phyloP scores from a whole-genome alignment of 2,329 filamentous ascomycete genomes.

The Neobulgaria alba region DNA sequence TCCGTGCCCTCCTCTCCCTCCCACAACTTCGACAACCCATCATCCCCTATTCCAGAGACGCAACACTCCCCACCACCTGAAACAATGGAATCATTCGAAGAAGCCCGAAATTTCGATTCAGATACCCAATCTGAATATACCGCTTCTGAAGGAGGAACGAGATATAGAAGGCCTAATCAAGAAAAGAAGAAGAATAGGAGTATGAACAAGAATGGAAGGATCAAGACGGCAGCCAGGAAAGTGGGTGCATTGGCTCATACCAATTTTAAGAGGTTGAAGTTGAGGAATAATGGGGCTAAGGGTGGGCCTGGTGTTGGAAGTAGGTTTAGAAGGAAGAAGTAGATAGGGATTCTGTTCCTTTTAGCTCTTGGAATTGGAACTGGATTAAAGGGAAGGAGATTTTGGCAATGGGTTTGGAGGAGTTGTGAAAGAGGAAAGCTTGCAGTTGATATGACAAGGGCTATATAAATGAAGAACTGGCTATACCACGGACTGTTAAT shows the following conservation, averaged over 20 bases:
- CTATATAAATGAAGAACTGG: too few species aligned
- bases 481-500: too few species aligned
- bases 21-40: constrained; percentile 25
- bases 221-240: constrained; percentile 48
- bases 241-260: constrained; percentile 56
- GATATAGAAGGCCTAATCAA: constrained; percentile 26
- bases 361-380: neutral
- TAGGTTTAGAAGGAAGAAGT: constrained; percentile 46
- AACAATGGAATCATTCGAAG: constrained; percentile 6
- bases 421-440: too few species aligned
- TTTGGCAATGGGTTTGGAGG: too few species aligned
- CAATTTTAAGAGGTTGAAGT: constrained; percentile 59
- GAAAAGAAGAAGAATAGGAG: constrained; percentile 21
- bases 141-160: constrained; percentile 29
- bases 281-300: constrained; percentile 54
- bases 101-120: constrained; percentile 27
- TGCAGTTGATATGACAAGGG: too few species aligned
- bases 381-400: too few species aligned
- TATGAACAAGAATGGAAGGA: constrained; percentile 29
- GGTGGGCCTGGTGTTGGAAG: constrained; percentile 49
- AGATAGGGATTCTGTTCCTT: neutral
- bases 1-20: constrained; percentile 29
- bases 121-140: constrained; percentile 27
- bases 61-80: constrained; percentile 13
- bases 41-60: constrained; percentile 22